A percentile compares a stretch with the other conserved stretches of the same genome.
phyloP scores from a whole-genome alignment of 2,329 filamentous ascomycete genomes.

The Didymella pinodella region DNA sequence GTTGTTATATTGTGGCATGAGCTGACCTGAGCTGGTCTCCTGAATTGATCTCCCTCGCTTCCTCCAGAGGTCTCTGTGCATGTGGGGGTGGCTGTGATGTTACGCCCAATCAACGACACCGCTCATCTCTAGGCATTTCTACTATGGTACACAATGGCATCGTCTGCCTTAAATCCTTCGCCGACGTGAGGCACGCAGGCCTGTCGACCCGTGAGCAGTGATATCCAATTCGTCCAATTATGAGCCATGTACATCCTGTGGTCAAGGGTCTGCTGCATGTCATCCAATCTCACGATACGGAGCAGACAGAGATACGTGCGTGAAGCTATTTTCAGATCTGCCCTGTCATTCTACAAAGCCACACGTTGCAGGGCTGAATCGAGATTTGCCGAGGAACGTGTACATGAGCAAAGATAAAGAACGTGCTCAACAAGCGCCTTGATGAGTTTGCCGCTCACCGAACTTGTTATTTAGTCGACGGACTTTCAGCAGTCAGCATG shows the following conservation, averaged over 20 bases:
- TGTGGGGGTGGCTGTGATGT: constrained; percentile 8
- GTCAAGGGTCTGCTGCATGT: constrained; percentile 36
- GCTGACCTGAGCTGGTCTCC: constrained; percentile 3
- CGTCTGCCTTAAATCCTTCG: background rate
- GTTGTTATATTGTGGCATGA: constrained; percentile 10
- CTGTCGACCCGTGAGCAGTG: constrained; percentile 5
- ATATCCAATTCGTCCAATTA: constrained; percentile 16
- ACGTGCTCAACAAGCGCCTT: constrained; percentile 17
- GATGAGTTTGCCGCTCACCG: constrained; percentile 15
- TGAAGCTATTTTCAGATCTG: constrained; percentile 19
- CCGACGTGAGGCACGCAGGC: background rate
- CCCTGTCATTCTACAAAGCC: constrained; percentile 19
- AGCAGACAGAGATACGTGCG: constrained; percentile 24
- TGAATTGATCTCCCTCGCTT: constrained; percentile 9
- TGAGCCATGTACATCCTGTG: constrained; percentile 7
- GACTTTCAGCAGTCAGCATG: constrained; percentile 17
- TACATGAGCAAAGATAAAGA: constrained; percentile 6
- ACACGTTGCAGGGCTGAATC: constrained; percentile 15
- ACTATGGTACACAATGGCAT: background rate
- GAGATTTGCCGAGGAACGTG: constrained; percentile 14
- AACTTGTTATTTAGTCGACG: constrained; percentile 8
- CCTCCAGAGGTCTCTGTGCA: background rate
- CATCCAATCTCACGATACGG: constrained; percentile 32
- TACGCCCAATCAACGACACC: background rate
- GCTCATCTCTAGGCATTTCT: background rate